phyloP scores from a whole-genome alignment of 495 filamentous ascomycete species.

The Podospora comata region DNA sequence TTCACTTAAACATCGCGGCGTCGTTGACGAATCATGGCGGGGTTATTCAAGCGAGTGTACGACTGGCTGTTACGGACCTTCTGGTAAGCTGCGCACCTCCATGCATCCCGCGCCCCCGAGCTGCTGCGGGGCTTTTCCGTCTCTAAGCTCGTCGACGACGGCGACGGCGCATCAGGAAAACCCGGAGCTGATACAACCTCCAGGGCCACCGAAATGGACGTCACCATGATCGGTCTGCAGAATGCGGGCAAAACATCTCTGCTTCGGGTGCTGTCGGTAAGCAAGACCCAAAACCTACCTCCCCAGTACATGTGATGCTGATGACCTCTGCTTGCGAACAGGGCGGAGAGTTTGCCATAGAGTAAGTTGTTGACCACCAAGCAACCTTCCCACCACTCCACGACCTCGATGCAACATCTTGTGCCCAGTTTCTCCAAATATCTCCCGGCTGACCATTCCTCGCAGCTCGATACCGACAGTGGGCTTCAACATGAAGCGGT shows the following conservation, averaged over 20 bases:
- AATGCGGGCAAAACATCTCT: slow-evolving; percentile 98
- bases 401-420: slow-evolving; percentile 9
- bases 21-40: slow-evolving; percentile 30
- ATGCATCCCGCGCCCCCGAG: slow-evolving; percentile 14
- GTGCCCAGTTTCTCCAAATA: slow-evolving; percentile 18
- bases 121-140: slow-evolving; percentile 22
- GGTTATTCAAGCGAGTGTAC: slow-evolving; percentile 82
- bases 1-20: neutral
- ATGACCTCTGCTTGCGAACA: slow-evolving; percentile 37
- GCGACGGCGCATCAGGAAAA: slow-evolving; percentile 1
- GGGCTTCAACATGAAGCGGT: slow-evolving; percentile 97
- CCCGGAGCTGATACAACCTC: slow-evolving; percentile 26
- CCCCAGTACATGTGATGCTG: slow-evolving; percentile 12
- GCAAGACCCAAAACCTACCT: slow-evolving; percentile 39
- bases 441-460: slow-evolving; percentile 41
- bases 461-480: slow-evolving; percentile 95
- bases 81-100: slow-evolving; percentile 65
- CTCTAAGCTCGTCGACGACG: slow-evolving; percentile 18
- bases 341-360: slow-evolving; percentile 98
- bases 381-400: slow-evolving; percentile 12
- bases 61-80: slow-evolving; percentile 98
- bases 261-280: slow-evolving; percentile 86
- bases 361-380: slow-evolving; percentile 62
- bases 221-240: slow-evolving; percentile 98
- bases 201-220: slow-evolving; percentile 99